phyloP scores from a whole-genome alignment of 2,329 filamentous ascomycete species.

The Sarocladium strictum region DNA sequence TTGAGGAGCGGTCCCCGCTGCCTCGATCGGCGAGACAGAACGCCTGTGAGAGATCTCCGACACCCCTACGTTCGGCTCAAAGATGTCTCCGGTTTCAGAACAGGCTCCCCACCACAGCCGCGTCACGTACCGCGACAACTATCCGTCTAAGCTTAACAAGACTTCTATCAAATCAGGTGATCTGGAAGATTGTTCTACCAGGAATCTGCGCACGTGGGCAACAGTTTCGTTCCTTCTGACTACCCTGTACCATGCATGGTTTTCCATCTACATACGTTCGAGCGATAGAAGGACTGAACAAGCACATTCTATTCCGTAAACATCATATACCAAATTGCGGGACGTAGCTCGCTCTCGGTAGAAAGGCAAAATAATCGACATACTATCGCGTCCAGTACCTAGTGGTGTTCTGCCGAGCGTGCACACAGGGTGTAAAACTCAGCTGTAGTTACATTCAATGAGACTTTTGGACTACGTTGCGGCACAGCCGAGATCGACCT shows the following conservation, averaged over 20 bases:
- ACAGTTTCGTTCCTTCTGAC: too few relatives aligned
- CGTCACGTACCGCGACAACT: neutral
- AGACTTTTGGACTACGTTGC: too few relatives aligned
- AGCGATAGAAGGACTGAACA: too few relatives aligned
- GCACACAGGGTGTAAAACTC: too few relatives aligned
- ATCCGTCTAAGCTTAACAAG: neutral
- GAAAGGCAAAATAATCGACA: too few relatives aligned
- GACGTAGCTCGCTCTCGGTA: neutral
- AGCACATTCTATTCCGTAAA: too few relatives aligned
- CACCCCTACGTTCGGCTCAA: neutral
- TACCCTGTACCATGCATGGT: too few relatives aligned
- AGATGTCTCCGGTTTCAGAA: constrained; percentile 3
- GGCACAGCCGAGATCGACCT: too few relatives aligned
- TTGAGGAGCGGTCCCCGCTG: constrained; percentile 27
- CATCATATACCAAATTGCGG: neutral
- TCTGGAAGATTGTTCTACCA: too few relatives aligned
- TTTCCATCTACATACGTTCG: too few relatives aligned
- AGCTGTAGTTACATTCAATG: too few relatives aligned
- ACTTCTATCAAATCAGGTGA: neutral
- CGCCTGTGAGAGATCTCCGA: constrained; percentile 6
- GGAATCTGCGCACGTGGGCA: too few relatives aligned
- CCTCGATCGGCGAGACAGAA: constrained; percentile 1
- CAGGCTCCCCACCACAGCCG: neutral
- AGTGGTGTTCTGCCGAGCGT: neutral
- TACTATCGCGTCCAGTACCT: neutral